These are phyloP conservation scores for Melampsora larici-populina DNA, from an alignment of 1,284 basidiomycete species.

Conservation along the genomic window DNA sequence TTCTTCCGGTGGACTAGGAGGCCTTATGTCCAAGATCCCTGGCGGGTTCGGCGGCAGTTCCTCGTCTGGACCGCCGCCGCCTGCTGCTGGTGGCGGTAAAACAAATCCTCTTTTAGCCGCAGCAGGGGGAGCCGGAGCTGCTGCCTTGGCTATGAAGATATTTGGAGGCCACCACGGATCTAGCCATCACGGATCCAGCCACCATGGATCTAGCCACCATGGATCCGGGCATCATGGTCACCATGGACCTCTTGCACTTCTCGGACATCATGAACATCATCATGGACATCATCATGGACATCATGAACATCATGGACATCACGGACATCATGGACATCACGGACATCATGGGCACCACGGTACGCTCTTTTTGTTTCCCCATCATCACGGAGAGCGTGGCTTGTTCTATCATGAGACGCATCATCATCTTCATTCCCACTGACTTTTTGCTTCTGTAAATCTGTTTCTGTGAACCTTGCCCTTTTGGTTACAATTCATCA, in stretches of 20 bases:
- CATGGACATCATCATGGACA: constrained; percentile 16
- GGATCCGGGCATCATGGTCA: not conserved
- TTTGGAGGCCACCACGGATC: constrained; percentile 5
- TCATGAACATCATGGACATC: constrained; percentile 11
- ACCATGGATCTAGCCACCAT: too few relatives aligned
- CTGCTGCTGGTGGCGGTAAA: constrained; percentile 1
- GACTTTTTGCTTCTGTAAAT: too few relatives aligned
- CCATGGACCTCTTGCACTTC: too few relatives aligned
- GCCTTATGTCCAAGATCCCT: constrained; percentile 9
- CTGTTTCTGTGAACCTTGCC: too few relatives aligned
- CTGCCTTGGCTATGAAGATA: constrained; percentile 4
- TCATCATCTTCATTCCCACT: constrained; percentile 15
- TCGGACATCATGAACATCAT: too few relatives aligned
- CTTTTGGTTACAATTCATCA: too few relatives aligned
- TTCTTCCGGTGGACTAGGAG: not conserved
- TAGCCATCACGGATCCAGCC: constrained; percentile 1
- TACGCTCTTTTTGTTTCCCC: not conserved
- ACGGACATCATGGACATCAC: not conserved
- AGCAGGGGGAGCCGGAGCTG: constrained; percentile 9
- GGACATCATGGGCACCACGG: constrained; percentile 15
- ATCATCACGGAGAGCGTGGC: not conserved
- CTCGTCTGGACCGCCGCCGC: not conserved
- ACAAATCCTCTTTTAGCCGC: constrained; percentile 21
- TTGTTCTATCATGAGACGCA: not conserved
- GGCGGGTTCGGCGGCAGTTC: constrained; percentile 3